Conservation (phyloP, 176 grass and related monocot genomes). For the Alloteropsis semialata region DNA sequence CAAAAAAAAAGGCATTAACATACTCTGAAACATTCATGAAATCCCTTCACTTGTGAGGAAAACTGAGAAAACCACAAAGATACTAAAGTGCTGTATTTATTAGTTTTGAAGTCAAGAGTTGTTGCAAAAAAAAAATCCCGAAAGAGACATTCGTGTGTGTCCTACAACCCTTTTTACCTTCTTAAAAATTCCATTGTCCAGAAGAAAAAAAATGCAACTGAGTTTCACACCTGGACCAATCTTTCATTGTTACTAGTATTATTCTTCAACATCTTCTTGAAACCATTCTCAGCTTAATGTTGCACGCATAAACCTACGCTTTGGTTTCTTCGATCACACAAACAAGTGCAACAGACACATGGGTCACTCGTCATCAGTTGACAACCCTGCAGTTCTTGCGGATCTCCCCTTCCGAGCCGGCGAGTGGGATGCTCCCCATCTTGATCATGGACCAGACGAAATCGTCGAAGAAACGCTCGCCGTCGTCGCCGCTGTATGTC, state of each 20-base stretch:
- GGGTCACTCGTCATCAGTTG: conserved; percentile 24
- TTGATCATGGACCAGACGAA: conserved; percentile 74
- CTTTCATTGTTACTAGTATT: background rate
- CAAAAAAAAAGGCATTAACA: too few relatives aligned
- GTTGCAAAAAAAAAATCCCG: too few relatives aligned
- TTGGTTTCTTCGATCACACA: background rate
- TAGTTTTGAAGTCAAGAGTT: too few relatives aligned
- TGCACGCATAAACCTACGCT: background rate
- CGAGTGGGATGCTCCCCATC: conserved; percentile 77
- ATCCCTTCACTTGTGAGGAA: too few relatives aligned
- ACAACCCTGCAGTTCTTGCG: conserved; percentile 59
- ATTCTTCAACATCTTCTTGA: background rate
- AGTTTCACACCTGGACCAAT: too few relatives aligned
- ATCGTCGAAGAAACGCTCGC: conserved; percentile 44
- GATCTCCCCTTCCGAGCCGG: conserved; percentile 49
- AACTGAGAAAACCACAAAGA: too few relatives aligned
- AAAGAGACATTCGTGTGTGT: too few relatives aligned
- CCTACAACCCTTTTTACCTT: too few relatives aligned
- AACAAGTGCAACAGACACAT: background rate
- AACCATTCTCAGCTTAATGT: background rate
- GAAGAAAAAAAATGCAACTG: too few relatives aligned
- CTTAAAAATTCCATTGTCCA: too few relatives aligned
- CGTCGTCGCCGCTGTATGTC: conserved; percentile 49
- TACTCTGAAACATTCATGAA: too few relatives aligned
- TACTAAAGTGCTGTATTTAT: too few relatives aligned